Percentiles rank a stretch among this genome's conserved stretches.
Evolutionary conservation across 257 asterid species (phyloP).

Genomic region (Cruciata laevipes): DNA sequence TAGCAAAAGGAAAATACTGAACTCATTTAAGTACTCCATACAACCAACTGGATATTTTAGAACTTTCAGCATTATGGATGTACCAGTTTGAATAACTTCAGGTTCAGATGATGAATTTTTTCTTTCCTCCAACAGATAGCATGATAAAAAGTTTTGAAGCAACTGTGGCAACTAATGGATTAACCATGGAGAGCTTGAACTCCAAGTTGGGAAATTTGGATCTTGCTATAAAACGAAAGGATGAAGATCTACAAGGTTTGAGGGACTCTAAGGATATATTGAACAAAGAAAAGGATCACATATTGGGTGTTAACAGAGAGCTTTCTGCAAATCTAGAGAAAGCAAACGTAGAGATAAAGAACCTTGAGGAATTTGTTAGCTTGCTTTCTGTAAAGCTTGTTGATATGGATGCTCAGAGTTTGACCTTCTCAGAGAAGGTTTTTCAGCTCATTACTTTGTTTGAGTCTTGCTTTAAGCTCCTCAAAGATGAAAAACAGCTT

Average conservation of each 20-base stretch:
- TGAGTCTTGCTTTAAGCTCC: slow-evolving; percentile 60
- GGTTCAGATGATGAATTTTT: slow-evolving; percentile 15
- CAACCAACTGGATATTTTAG: not conserved
- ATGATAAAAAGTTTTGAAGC: slow-evolving; percentile 51
- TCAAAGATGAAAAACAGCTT: slow-evolving; percentile 60
- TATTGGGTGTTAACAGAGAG: slow-evolving; percentile 45
- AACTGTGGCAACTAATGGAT: slow-evolving; percentile 44
- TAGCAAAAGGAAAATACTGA: not conserved
- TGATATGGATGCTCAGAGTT: slow-evolving; percentile 73
- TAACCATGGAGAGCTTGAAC: slow-evolving; percentile 48
- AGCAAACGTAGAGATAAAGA: slow-evolving; percentile 56
- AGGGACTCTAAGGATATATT: slow-evolving; percentile 42
- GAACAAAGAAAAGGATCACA: slow-evolving; percentile 54
- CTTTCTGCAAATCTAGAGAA: slow-evolving; percentile 43
- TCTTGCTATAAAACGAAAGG: slow-evolving; percentile 55
- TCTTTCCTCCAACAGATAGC: slow-evolving; percentile 41
- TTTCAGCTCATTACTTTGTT: slow-evolving; percentile 53
- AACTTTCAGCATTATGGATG: not conserved
- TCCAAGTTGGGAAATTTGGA: slow-evolving; percentile 57
- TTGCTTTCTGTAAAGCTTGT: slow-evolving; percentile 49
- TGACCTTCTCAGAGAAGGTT: slow-evolving; percentile 50
- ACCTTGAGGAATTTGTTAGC: slow-evolving; percentile 58
- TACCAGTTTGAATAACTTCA: slow-evolving; percentile 9
- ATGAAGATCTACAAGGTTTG: slow-evolving; percentile 43
- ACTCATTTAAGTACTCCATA: not conserved